These are phyloP conservation scores for Heliosperma pusillum DNA, from an alignment of 148 eudicot genomes.

Conservation along the genomic window DNA sequence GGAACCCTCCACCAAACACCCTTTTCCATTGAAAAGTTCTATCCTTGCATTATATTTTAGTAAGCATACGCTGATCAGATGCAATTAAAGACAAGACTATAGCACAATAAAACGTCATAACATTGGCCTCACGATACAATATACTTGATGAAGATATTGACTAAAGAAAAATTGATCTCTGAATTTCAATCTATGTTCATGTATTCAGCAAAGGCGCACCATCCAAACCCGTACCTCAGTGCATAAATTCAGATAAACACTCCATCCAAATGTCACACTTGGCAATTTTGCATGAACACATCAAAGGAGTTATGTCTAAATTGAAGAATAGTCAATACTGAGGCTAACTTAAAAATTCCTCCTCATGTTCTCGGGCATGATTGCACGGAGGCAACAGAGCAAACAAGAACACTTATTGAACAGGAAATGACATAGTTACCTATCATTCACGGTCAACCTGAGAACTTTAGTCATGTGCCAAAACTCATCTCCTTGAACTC, in stretches of 20 bases:
- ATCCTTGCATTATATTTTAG: constrained; percentile 60
- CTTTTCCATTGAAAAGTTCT: constrained; percentile 94
- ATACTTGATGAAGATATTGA: constrained; percentile 1
- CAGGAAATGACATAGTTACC: constrained; percentile 39
- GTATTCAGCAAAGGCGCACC: neutral
- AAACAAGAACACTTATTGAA: neutral
- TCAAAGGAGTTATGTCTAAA: neutral
- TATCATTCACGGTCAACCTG: constrained; percentile 57
- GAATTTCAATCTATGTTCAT: neutral
- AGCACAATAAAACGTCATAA: neutral
- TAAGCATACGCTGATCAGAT: constrained; percentile 9
- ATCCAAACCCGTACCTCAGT: neutral
- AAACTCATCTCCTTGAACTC: constrained; percentile 85
- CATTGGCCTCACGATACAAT: neutral
- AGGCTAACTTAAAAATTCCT: neutral
- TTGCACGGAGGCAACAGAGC: neutral
- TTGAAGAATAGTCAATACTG: neutral
- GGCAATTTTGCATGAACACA: neutral
- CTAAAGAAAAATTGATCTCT: neutral
- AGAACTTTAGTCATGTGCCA: constrained; percentile 96
- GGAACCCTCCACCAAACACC: constrained; percentile 70
- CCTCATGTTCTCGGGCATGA: constrained; percentile 1
- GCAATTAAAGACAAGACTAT: constrained; percentile 1
- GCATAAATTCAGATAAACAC: neutral
- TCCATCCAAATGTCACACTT: neutral